Evolutionary conservation across 1,284 basidiomycete genomes (phyloP), one percentile per base, ranked within the genome.

Genomic region (Inonotus hispidus): DNA sequence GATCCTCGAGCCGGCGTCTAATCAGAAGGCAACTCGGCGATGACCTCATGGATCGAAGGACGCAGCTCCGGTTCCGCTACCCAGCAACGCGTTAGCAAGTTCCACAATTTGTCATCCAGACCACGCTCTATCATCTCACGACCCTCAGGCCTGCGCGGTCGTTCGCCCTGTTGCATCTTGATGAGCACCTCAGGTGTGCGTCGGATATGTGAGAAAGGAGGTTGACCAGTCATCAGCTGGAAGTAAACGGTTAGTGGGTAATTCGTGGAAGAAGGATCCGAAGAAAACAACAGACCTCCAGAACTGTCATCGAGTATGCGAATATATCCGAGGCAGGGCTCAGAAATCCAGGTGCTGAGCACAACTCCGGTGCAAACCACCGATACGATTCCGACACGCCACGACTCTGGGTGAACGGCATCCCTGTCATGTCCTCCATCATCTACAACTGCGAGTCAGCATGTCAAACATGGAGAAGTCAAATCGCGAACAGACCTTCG

Each of bases 351-450:
- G 77, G 73, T 10, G 79, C 79, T 57, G 74, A 70, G 65, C 78
- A 82, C n/a, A 83, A 71, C 67, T 84, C 82, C 1, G 82, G 82
- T 29, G 82, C 82, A 59, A 82, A 76, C 79, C 82, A 82, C 49
- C 79, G 69, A 64, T 76, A 79, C 5, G 77, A 77, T 38, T 80
- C 78, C 16, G 75, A 72, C 32, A 77, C 72, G 21, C 80, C 79
- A 38, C 75, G 77, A 66, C 79, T 83, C 64, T 81, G 79, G 2
- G 80, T 82, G 65, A 82, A 78, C 4, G 79, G 78, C 5, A 79
- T 77, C 0, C 80, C 80, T 13, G 78, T 78, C 53, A 81, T 74
- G 54, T 80, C 79, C 64, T 82, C 79, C n/a, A 82, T 75, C n/a
- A 82, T 75, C 80, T 83, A 61, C 4, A 38, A 32, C 13, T 37